These are phyloP conservation scores for Phytophthora boehmeriae DNA, from an alignment of 352 stramenopile species.

Conservation along the genomic window DNA sequence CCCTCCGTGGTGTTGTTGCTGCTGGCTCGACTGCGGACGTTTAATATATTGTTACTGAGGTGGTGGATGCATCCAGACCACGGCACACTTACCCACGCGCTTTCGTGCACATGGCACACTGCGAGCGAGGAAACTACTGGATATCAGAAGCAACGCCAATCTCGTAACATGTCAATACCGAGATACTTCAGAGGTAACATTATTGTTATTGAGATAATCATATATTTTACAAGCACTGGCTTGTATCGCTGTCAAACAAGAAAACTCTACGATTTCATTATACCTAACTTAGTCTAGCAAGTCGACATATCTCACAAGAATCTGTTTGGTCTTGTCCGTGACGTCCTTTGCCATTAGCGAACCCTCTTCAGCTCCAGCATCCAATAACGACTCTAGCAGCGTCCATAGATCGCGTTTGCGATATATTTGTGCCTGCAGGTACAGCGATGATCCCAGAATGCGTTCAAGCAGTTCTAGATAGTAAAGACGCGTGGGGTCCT, in stretches of 20 bases:
- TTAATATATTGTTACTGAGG: conserved; percentile 35
- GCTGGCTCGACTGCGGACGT: conserved; percentile 29
- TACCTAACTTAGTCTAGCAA: conserved; percentile 54
- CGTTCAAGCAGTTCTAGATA: conserved; percentile 60
- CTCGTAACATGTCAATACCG: conserved; percentile 3
- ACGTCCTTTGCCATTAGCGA: conserved; percentile 41
- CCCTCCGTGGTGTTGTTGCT: conserved; percentile 30
- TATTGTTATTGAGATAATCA: neutral
- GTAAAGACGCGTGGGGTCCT: conserved; percentile 45
- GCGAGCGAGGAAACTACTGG: conserved; percentile 39
- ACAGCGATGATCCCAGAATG: conserved; percentile 49
- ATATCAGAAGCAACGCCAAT: conserved; percentile 33
- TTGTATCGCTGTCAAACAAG: too few relatives aligned
- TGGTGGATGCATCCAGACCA: conserved; percentile 31
- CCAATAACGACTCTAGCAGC: conserved; percentile 58
- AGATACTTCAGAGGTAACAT: neutral
- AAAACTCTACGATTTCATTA: neutral
- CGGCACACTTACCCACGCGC: conserved; percentile 19
- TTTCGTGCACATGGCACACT: conserved; percentile 35
- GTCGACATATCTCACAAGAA: conserved; percentile 66
- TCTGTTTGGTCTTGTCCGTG: conserved; percentile 41
- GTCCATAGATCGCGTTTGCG: conserved; percentile 57
- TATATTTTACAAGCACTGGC: too few relatives aligned
- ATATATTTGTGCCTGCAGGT: conserved; percentile 56
- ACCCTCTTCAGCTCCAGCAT: conserved; percentile 42